Evolutionary conservation across 2,329 filamentous ascomycete species (phyloP).

Genomic region (Trichoderma sp.): DNA sequence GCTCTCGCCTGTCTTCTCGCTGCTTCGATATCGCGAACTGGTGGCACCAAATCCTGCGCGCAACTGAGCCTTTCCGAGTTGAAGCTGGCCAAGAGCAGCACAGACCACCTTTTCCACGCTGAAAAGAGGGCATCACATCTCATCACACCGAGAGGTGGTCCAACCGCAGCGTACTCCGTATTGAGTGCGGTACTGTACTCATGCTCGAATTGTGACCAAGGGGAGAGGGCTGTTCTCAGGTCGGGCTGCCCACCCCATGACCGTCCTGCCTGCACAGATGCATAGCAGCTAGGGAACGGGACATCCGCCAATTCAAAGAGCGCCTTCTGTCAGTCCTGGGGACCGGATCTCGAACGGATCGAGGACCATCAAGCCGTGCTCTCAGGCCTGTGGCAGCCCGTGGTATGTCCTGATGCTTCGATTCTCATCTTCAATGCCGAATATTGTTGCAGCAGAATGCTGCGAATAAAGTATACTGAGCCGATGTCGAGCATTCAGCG

Average conservation of each 20-base stretch:
- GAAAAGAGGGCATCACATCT: not conserved
- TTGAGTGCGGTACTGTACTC: not conserved
- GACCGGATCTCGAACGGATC: slow-evolving; percentile 5
- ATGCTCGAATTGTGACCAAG: not conserved
- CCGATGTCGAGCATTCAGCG: not conserved
- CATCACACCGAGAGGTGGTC: not conserved
- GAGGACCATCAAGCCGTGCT: not conserved
- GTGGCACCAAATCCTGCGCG: slow-evolving; percentile 4
- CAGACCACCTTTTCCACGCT: not conserved
- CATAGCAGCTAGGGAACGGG: not conserved
- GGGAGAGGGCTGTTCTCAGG: not conserved
- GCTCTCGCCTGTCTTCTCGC: not conserved
- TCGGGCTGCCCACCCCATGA: slow-evolving; percentile 1
- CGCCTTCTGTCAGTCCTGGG: not conserved
- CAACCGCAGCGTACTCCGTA: not conserved
- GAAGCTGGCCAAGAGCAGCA: slow-evolving; percentile 9
- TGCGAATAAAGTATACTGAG: not conserved
- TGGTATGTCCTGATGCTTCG: not conserved
- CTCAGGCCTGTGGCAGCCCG: not conserved
- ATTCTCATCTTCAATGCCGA: not conserved
- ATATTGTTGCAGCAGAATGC: not conserved
- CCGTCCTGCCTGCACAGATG: not conserved
- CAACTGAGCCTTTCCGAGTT: not conserved
- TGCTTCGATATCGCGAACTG: slow-evolving; percentile 10
- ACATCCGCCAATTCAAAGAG: not conserved